Evolutionary conservation across 2,329 filamentous ascomycete genomes (phyloP), one percentile per base, ranked within the genome.

Genomic region (Blastomyces gilchristii): DNA sequence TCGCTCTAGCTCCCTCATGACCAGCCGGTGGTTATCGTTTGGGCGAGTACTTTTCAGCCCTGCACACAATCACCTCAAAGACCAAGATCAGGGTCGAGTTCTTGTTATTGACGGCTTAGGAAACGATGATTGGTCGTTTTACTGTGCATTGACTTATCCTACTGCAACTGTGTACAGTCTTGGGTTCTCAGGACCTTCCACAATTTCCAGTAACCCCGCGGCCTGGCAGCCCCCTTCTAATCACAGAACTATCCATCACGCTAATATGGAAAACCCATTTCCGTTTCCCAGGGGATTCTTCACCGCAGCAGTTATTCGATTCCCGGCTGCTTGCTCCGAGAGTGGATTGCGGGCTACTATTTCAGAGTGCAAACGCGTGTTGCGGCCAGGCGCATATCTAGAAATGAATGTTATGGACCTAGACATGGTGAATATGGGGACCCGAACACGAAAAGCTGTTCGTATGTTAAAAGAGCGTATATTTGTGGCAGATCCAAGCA

Each of bases 51-150:
- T 81, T 1, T 80, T 81, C 68, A 80, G 78, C 50, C 79, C 79
- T 14, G 79, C 78, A 11, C 78, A 80, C 65, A 77, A 76, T 41
- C 78, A 78, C 59, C 73, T 80, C 41, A 73, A 75, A 50, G 66
- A 70, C 6, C 71, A 72, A 28, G 72, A 75, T 6, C 74, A 78
- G 60, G 74, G 76, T 28, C 74, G 77, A 53, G 78, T 81, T 25
- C 72, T 81, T 43, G 77, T 81, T 31, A 75, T 81, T 56, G 79
- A 81, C 65, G 79, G 79, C 14, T 70, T 81, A 22, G 79, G 78
- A n/a, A 80, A 80, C 61, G 78, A 80, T 62, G 79, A 81, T 63
- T 81, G 79, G 79, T 81, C 79, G 9, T 80, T 79, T 66, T 81
- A 81, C 66, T 81, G 79, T 67, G 77, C 79, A 16, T 70, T 81